Conservation (phyloP, 139 green algal species). For the Chlorella vulgaris region DNA sequence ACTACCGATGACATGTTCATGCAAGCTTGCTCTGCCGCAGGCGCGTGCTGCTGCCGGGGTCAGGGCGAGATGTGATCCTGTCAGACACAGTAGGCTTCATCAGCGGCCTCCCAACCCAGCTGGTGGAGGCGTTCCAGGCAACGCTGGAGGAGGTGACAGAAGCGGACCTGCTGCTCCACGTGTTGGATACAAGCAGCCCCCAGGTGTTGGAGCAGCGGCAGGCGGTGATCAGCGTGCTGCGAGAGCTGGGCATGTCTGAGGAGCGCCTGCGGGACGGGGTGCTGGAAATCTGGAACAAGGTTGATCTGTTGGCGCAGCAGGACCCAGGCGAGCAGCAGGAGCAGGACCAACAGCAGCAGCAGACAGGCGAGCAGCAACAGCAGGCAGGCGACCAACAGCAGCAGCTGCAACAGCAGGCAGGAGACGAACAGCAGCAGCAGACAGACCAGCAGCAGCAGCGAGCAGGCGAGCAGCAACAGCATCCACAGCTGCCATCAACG, state of each 20-base stretch:
- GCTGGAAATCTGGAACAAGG: conserved; percentile 60
- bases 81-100: conserved; percentile 83
- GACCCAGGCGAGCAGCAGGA: neutral
- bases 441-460: no score
- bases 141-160: conserved; percentile 78
- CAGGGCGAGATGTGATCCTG: conserved; percentile 45
- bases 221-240: conserved; percentile 61
- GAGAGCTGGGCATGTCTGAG: conserved; percentile 42
- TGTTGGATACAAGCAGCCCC: conserved; percentile 63
- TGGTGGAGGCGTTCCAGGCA: conserved; percentile 76
- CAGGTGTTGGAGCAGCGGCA: conserved; percentile 55
- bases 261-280: conserved; percentile 28
- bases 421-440: neutral
- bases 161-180: conserved; percentile 76
- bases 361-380: neutral
- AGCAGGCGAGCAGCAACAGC: neutral
- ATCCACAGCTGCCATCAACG: neutral
- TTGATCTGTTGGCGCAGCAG: conserved; percentile 35
- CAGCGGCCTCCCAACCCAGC: conserved; percentile 64
- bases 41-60: conserved; percentile 48
- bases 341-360: neutral
- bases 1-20: neutral
- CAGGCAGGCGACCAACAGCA: neutral
- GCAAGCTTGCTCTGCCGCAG: neutral
- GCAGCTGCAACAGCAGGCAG: neutral